A percentile compares a stretch with the other conserved stretches of the same genome.
These are phyloP conservation scores for Avena eriantha DNA, from an alignment of 176 grass and related monocot genomes.

Conservation along the genomic window DNA sequence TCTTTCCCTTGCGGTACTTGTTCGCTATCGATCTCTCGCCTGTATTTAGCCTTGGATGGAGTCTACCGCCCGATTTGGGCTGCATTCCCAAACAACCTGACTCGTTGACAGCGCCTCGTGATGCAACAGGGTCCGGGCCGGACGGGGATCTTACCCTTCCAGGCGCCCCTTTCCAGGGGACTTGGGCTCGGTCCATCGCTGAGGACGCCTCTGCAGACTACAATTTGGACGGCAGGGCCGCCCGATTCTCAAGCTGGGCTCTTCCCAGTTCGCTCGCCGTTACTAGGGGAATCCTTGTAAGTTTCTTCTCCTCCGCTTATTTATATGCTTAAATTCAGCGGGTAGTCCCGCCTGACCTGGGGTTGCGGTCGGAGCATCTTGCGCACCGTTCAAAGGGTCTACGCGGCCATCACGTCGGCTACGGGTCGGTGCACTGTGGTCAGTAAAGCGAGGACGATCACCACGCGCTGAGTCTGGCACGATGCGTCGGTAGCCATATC, in stretches of 20 bases:
- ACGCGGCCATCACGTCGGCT: too few relatives aligned
- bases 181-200: neutral
- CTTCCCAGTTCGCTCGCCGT: neutral
- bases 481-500: too few relatives aligned
- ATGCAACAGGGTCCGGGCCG: constrained; percentile 57
- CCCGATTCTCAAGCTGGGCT: constrained; percentile 18
- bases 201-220: too few relatives aligned
- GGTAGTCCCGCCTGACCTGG: too few relatives aligned
- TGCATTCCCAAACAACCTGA: constrained; percentile 74
- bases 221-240: too few relatives aligned
- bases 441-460: too few relatives aligned
- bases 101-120: constrained; percentile 59
- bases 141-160: constrained; percentile 68
- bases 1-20: constrained; percentile 81
- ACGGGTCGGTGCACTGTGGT: too few relatives aligned
- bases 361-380: too few relatives aligned
- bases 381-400: too few relatives aligned
- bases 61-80: constrained; percentile 65
- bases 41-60: constrained; percentile 67
- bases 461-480: too few relatives aligned
- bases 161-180: constrained; percentile 55
- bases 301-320: constrained; percentile 15
- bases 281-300: constrained; percentile 26
- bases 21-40: constrained; percentile 71
- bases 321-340: neutral